A percentile compares a stretch with the other conserved stretches of the same genome.
phyloP scores from a whole-genome alignment of 1,284 basidiomycete species.

The Xerocomus minutiporus region DNA sequence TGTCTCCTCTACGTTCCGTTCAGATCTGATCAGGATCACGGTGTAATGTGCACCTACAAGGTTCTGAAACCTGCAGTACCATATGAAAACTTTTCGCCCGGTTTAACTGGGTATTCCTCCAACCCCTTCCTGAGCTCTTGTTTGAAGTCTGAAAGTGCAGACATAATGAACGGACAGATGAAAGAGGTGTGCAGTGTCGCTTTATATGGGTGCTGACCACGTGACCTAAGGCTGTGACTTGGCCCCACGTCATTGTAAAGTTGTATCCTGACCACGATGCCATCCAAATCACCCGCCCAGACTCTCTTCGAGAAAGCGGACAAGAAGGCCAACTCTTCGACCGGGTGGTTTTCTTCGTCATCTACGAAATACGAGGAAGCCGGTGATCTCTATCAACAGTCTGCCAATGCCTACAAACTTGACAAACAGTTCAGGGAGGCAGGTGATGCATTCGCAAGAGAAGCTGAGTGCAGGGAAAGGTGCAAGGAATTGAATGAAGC shows the following conservation, averaged over 20 bases:
- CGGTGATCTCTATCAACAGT: slow-evolving; percentile 90
- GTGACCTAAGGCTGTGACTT: slow-evolving; percentile 14
- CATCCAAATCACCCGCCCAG: slow-evolving; percentile 49
- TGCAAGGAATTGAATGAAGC: slow-evolving; percentile 86
- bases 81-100: slow-evolving; percentile 70
- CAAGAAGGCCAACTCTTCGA: slow-evolving; percentile 82
- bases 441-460: slow-evolving; percentile 82
- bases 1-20: slow-evolving; percentile 54
- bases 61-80: slow-evolving; percentile 96
- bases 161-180: slow-evolving; percentile 34
- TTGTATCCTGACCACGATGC: slow-evolving; percentile 34
- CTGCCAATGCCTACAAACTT: slow-evolving; percentile 93
- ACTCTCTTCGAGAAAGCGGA: slow-evolving; percentile 80
- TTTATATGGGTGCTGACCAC: slow-evolving; percentile 9
- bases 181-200: not conserved
- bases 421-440: slow-evolving; percentile 90
- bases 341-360: slow-evolving; percentile 82
- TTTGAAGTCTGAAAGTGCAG: slow-evolving; percentile 32
- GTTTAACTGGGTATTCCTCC: slow-evolving; percentile 62
- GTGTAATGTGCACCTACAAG: slow-evolving; percentile 52
- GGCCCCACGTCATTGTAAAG: not conserved
- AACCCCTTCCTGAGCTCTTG: slow-evolving; percentile 42
- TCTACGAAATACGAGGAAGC: slow-evolving; percentile 88
- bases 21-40: slow-evolving; percentile 13
- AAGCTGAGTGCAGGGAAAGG: slow-evolving; percentile 88